Conservation (phyloP, 352 stramenopile genomes). For the Peronospora tabacina region DNA sequence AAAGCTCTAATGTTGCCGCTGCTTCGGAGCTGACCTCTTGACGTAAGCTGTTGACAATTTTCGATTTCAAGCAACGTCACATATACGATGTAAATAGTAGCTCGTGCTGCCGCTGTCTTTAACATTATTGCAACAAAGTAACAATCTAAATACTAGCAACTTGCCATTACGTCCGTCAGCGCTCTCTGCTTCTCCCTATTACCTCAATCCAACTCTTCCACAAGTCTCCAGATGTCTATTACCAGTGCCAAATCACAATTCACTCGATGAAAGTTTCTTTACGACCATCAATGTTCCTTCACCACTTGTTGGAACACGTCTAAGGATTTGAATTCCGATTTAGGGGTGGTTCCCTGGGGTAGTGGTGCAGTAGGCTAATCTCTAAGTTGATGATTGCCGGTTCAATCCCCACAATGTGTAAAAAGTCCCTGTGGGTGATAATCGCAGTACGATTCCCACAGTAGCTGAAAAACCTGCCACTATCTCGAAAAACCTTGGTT, state of each 20-base stretch:
- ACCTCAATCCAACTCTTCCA: constrained; percentile 35
- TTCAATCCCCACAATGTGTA: too few relatives aligned
- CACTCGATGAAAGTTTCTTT: constrained; percentile 14
- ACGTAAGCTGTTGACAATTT: constrained; percentile 20
- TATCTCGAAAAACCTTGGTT: too few relatives aligned
- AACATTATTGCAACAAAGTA: constrained; percentile 1
- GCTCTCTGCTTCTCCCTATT: constrained; percentile 7
- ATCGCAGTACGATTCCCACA: too few relatives aligned
- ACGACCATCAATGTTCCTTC: not conserved
- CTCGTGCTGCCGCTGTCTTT: constrained; percentile 2
- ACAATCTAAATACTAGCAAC: constrained; percentile 33
- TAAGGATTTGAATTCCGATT: constrained; percentile 30
- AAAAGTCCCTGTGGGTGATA: too few relatives aligned
- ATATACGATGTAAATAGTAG: constrained; percentile 32
- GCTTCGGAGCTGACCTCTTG: constrained; percentile 23
- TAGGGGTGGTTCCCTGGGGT: too few relatives aligned
- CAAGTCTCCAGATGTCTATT: constrained; percentile 42
- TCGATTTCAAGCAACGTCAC: constrained; percentile 28
- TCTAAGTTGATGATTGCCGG: too few relatives aligned
- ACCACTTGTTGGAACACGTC: constrained; percentile 17
- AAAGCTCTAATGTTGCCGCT: constrained; percentile 2
- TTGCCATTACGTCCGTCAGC: constrained; percentile 18
- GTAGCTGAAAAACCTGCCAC: too few relatives aligned
- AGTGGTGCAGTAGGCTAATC: too few relatives aligned
- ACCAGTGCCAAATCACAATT: constrained; percentile 61